Evolutionary conservation across 768 basidiomycete species (phyloP), one percentile per base, ranked within the genome.

Genomic region (Boletus huronensis): DNA sequence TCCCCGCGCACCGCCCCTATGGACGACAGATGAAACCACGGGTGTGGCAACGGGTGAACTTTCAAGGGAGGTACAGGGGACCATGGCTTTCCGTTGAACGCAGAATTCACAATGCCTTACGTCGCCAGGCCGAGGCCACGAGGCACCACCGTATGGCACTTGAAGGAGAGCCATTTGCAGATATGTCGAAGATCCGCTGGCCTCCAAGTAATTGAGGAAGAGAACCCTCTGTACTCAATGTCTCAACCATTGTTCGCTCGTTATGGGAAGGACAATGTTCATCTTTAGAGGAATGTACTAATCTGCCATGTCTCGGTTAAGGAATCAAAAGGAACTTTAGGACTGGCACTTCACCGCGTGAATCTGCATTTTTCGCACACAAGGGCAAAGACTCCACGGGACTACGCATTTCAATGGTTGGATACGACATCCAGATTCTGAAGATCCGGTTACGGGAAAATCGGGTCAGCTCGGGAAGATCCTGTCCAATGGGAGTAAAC

Each of bases 231-330:
- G 19, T 35, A 35, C 31, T n/a, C 14, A 41, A 47, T 58, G 61
- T 65, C 64, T 64, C 61, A 58, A 50, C 3, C 64, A 59, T 70
- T 70, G 70, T 72, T 60, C 58, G 56, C 70, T 63, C 21, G 17
- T 64, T 70, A 66, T 62, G 64, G 70, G 31, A 72, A 63, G 58
- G 50, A 60, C 66, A 66, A 67, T 60, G 68, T 64, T 54, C 63
- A 40, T 50, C 41, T 55, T 58, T 55, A 54, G 59, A 48, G 43
- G 55, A 28, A 63, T 53, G 28, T 36, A 54, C 47, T 57, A 45
- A 62, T 61, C 58, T 64, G 59, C 53, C 49, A 28, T 53, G 53
- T 55, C 53, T 64, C 54, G 56, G 59, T 65, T 58, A 60, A 63
- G 60, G 58, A 57, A 60, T 52, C 25, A 45, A 48, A 31, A 47